Conservation (phyloP, 2,329 filamentous ascomycete species). For the Tolypocladium guangdongense region DNA sequence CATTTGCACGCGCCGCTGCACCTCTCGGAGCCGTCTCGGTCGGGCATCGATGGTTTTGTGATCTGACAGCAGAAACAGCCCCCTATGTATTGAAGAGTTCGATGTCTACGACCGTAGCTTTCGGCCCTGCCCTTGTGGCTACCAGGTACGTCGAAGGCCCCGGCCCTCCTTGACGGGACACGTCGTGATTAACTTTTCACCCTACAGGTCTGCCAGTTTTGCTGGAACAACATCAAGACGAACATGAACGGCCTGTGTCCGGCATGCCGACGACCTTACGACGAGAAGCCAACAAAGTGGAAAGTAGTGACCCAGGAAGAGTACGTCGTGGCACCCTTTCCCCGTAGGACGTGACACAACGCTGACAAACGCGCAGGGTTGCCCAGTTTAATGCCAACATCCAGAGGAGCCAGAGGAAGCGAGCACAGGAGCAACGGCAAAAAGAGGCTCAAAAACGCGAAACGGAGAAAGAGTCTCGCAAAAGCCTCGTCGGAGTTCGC, state of each 20-base stretch:
- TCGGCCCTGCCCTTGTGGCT: slow-evolving; percentile 91
- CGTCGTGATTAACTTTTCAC: background rate
- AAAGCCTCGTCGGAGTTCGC: slow-evolving; percentile 87
- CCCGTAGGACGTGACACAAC: background rate
- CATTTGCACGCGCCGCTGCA: background rate
- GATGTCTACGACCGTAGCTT: slow-evolving; percentile 97
- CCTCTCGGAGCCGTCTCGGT: background rate
- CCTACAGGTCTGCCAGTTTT: slow-evolving; percentile 90
- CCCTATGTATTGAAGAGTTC: slow-evolving; percentile 97
- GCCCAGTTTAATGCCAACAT: slow-evolving; percentile 68
- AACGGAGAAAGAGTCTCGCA: slow-evolving; percentile 88
- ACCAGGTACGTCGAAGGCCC: slow-evolving; percentile 59
- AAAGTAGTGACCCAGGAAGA: slow-evolving; percentile 93
- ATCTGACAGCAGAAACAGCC: slow-evolving; percentile 41
- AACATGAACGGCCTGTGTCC: slow-evolving; percentile 96
- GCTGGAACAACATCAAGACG: slow-evolving; percentile 98
- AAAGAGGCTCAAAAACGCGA: slow-evolving; percentile 96
- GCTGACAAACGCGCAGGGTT: slow-evolving; percentile 35
- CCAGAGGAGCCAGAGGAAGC: slow-evolving; percentile 87
- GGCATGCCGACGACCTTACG: slow-evolving; percentile 91
- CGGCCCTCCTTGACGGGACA: background rate
- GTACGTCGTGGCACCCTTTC: slow-evolving; percentile 40
- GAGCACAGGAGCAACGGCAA: slow-evolving; percentile 69
- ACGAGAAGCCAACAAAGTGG: slow-evolving; percentile 95
- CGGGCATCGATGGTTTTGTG: background rate